These are phyloP conservation scores for Penicillium sp. DNA, from an alignment of 2,329 filamentous ascomycete species.

Conservation along the genomic window DNA sequence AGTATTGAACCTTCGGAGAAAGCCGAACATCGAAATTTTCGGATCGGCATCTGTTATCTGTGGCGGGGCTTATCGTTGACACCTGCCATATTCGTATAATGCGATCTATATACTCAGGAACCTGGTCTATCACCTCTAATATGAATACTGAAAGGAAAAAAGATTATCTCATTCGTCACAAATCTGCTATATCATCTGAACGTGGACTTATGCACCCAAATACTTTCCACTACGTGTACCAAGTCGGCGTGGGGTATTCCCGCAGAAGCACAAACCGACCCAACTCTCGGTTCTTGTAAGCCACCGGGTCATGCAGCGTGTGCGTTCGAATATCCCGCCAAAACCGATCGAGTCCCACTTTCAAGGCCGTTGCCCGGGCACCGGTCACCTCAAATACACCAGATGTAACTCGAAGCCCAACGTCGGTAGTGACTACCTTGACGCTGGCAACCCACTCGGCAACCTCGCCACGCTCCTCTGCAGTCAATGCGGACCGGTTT, in stretches of 20 bases:
- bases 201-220: too few relatives aligned
- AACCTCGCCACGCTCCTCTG: conserved; percentile 57
- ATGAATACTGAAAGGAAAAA: not conserved
- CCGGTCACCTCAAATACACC: conserved; percentile 67
- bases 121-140: not conserved
- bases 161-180: not conserved
- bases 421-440: conserved; percentile 65
- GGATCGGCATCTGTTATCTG: conserved; percentile 1
- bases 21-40: not conserved
- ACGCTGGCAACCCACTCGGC: conserved; percentile 64
- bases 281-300: conserved; percentile 65
- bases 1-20: not conserved
- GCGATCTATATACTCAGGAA: not conserved
- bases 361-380: conserved; percentile 57
- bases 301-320: conserved; percentile 65
- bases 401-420: conserved; percentile 56
- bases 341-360: conserved; percentile 63
- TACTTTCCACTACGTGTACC: conserved; percentile 54
- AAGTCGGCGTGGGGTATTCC: conserved; percentile 59
- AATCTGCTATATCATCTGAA: not conserved
- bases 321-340: conserved; percentile 68
- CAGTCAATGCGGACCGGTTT: conserved; percentile 48
- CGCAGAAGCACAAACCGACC: conserved; percentile 58
- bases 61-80: not conserved
- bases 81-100: not conserved